Base-by-base conservation (phyloP, 768 basidiomycete species). In the Porpolomopsis calyptriformis region DNA sequence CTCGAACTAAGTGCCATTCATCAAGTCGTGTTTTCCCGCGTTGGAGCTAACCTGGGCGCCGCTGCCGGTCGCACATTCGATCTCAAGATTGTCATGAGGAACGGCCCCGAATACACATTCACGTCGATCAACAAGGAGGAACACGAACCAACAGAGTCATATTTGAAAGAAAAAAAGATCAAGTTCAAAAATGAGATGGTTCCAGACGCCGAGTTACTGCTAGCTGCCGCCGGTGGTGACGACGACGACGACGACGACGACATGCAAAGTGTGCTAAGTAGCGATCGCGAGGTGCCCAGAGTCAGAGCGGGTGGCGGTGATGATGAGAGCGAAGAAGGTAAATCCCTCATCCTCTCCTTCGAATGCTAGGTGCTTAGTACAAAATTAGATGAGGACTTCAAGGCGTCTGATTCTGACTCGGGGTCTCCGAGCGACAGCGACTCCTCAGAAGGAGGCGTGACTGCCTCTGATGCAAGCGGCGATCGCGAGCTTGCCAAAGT, bases 81-180 rank as follows among this genome's bases (percentile, higher is more conserved):
- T 63, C 70, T 98, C 60, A 82, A 85, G 57, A 83, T 98, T 53
- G 79, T 88, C 39, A 82, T 85, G 22, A 89, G 89, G 65, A 74
- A 70, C 31, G 89, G 86, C 1, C 77, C 86, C 1, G 90, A 94
- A 55, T 78, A 86, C 61, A 84, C 78, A 16, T 99, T 99, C 64
- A 86, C 86, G 1, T 86, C 89, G 2, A 83, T 99, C 64, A 87
- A 87, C 65, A 97, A 94, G 65, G 94, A 97, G 59, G 96, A 99
- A 58, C 84, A 91, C 53, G 85, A 86, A 48, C 73, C 78, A 11
- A 85, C 88, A 25, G 87, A 91, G 57, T 71, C 76, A 18, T 98
- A 88, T 62, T 65, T 99, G 54, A 80, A 80, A 55, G 81, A 85
- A 23, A 94, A 96, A 73, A 93, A 92, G 64, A 77, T 98, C 53